These are phyloP conservation scores for Vigna reflexopilosa DNA, from an alignment of 306 rosid species.

Conservation along the genomic window DNA sequence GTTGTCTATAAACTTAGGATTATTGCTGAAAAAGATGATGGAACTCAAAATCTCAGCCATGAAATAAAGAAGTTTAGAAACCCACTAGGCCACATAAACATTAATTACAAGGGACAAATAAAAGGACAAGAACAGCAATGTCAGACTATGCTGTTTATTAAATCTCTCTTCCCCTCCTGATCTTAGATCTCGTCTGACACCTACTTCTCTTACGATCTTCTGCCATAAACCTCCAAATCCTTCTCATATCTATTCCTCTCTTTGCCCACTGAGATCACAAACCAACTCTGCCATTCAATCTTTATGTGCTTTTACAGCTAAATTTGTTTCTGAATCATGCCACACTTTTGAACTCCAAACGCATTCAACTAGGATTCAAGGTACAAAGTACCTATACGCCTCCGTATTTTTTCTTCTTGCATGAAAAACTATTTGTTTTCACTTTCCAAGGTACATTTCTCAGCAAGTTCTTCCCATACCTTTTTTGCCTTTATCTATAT, in stretches of 20 bases:
- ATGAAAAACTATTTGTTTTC: conserved; percentile 53
- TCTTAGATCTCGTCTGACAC: conserved; percentile 77
- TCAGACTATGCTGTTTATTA: conserved; percentile 66
- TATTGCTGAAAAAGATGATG: conserved; percentile 53
- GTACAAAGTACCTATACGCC: conserved; percentile 59
- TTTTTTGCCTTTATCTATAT: conserved; percentile 55
- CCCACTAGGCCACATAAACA: conserved; percentile 57
- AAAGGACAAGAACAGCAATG: conserved; percentile 58
- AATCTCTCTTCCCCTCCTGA: conserved; percentile 52
- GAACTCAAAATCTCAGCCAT: conserved; percentile 69
- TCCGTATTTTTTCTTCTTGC: conserved; percentile 77
- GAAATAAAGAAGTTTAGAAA: conserved; percentile 48
- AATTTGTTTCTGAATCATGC: conserved; percentile 60
- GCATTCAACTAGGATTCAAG: conserved; percentile 70
- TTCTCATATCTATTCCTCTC: conserved; percentile 70
- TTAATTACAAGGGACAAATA: conserved; percentile 42
- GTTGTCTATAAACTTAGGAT: conserved; percentile 60
- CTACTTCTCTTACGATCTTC: conserved; percentile 60
- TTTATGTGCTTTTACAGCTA: conserved; percentile 78
- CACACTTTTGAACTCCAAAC: conserved; percentile 49
- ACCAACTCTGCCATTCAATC: conserved; percentile 70
- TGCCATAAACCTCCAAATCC: conserved; percentile 59
- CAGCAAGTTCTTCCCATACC: conserved; percentile 70
- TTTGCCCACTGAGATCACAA: conserved; percentile 62
- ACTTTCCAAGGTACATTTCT: conserved; percentile 62